Conservation (phyloP, 2,329 filamentous ascomycete species). For the Xylariaceae sp. region DNA sequence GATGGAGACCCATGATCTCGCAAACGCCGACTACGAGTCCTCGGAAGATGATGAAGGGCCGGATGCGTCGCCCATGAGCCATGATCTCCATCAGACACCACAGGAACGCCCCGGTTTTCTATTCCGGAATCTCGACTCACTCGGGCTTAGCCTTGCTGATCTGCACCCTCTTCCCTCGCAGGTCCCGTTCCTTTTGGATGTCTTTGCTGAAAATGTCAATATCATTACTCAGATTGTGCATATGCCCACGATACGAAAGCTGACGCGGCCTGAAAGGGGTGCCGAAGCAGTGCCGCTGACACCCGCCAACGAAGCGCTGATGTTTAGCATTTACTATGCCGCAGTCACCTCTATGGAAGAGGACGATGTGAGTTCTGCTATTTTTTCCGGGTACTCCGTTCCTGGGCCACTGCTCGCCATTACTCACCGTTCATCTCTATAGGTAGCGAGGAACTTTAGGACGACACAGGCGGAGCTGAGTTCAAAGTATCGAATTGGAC, state of each 20-base stretch:
- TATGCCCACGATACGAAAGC: slow-evolving; percentile 39
- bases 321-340: slow-evolving; percentile 55
- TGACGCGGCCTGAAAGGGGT: slow-evolving; percentile 35
- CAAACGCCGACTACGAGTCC: slow-evolving; percentile 33
- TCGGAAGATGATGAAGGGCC: slow-evolving; percentile 37
- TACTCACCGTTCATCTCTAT: slow-evolving; percentile 5
- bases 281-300: slow-evolving; percentile 32
- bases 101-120: slow-evolving; percentile 47
- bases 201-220: slow-evolving; percentile 50
- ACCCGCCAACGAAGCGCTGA: slow-evolving; percentile 45
- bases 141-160: slow-evolving; percentile 33
- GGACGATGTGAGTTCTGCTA: slow-evolving; percentile 42
- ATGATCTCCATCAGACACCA: slow-evolving; percentile 39
- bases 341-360: slow-evolving; percentile 53
- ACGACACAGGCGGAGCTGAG: slow-evolving; percentile 36
- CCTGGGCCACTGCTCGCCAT: neutral
- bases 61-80: slow-evolving; percentile 31
- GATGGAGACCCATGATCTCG: slow-evolving; percentile 35
- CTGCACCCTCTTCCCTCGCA: slow-evolving; percentile 51
- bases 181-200: slow-evolving; percentile 47
- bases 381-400: neutral
- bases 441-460: slow-evolving; percentile 36
- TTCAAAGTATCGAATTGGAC: slow-evolving; percentile 38
- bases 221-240: slow-evolving; percentile 40
- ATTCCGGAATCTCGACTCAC: slow-evolving; percentile 39